Evolutionary conservation across 352 stramenopile genomes (phyloP).

Genomic region (Peronospora destructor): DNA sequence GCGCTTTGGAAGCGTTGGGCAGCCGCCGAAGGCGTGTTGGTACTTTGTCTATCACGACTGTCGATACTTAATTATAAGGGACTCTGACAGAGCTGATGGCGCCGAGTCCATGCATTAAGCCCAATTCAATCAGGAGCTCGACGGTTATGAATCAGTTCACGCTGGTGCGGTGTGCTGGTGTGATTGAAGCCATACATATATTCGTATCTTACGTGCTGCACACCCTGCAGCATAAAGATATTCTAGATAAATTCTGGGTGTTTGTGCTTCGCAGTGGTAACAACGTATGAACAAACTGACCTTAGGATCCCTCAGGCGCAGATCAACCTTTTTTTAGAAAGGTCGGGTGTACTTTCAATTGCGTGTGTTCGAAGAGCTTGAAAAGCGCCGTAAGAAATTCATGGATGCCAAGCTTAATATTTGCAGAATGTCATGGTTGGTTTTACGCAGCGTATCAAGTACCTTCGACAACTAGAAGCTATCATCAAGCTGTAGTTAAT

Average conservation of each 20-base stretch:
- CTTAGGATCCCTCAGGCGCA: slow-evolving; percentile 54
- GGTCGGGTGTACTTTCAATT: slow-evolving; percentile 82
- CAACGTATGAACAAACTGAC: slow-evolving; percentile 77
- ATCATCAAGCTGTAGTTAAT: slow-evolving; percentile 84
- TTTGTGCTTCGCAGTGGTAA: slow-evolving; percentile 62
- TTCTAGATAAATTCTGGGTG: slow-evolving; percentile 78
- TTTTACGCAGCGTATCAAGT: slow-evolving; percentile 71
- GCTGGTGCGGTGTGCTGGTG: slow-evolving; percentile 94
- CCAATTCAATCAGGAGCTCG: slow-evolving; percentile 94
- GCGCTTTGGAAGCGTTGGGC: slow-evolving; percentile 29
- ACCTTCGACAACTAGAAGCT: slow-evolving; percentile 60
- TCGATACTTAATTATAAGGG: slow-evolving; percentile 90
- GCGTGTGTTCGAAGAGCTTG: slow-evolving; percentile 76
- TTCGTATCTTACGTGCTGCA: slow-evolving; percentile 94
- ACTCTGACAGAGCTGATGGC: slow-evolving; percentile 91
- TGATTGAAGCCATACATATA: slow-evolving; percentile 99
- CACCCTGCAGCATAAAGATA: slow-evolving; percentile 93
- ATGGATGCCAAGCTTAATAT: slow-evolving; percentile 65
- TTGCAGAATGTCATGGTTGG: slow-evolving; percentile 75
- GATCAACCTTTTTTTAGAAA: slow-evolving; percentile 85
- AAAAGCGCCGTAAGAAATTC: slow-evolving; percentile 82
- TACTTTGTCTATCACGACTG: slow-evolving; percentile 59
- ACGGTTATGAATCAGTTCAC: slow-evolving; percentile 87
- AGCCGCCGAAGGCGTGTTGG: slow-evolving; percentile 47
- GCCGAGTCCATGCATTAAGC: slow-evolving; percentile 98